Evolutionary conservation across 148 eudicot genomes (phyloP).

Genomic region (Euryodendron excelsum): DNA sequence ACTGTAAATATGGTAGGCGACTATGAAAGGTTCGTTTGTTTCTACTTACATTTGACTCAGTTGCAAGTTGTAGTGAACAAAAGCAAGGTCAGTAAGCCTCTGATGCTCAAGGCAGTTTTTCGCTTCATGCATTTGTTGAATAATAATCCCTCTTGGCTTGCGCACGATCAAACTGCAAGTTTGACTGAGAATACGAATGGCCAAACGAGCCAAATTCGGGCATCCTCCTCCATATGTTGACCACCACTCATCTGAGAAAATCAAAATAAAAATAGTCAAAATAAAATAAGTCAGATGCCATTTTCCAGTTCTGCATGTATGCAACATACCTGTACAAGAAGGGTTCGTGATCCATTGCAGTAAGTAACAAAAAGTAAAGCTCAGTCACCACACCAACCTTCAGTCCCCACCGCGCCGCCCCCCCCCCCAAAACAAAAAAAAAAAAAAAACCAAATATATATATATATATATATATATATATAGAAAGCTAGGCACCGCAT

Average conservation of each 20-base stretch:
- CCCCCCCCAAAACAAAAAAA: no score
- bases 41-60: slow-evolving; percentile 64
- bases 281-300: not conserved
- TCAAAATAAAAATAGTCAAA: not conserved
- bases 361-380: not conserved
- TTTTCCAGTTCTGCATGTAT: no score
- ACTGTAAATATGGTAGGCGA: not conserved
- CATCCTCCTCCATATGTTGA: slow-evolving; percentile 86
- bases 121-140: slow-evolving; percentile 59
- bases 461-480: no score
- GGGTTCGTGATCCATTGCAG: not conserved
- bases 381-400: not conserved
- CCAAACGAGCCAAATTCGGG: slow-evolving; percentile 78
- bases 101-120: slow-evolving; percentile 75
- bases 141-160: slow-evolving; percentile 41
- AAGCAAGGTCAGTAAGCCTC: slow-evolving; percentile 73
- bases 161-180: slow-evolving; percentile 66
- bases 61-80: slow-evolving; percentile 71
- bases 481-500: not conserved
- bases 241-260: slow-evolving; percentile 90
- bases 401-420: not conserved
- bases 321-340: not conserved
- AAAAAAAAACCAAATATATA: no score
- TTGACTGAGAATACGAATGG: slow-evolving; percentile 85
- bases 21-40: not conserved